A percentile compares a stretch with the other conserved stretches of the same genome.
phyloP scores from a whole-genome alignment of 768 basidiomycete species.

The Boletus subcaerulescens region DNA sequence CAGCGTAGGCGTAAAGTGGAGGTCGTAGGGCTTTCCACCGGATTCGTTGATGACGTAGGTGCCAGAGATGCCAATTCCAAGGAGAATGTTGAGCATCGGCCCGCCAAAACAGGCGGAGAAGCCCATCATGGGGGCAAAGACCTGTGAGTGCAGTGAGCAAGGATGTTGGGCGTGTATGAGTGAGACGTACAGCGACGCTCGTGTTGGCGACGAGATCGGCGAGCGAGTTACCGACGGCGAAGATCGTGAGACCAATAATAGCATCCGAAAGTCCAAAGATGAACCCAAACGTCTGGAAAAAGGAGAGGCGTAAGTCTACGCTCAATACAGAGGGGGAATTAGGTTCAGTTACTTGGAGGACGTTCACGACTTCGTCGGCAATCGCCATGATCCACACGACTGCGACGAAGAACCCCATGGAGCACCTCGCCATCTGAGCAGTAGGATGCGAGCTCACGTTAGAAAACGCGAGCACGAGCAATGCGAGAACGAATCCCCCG shows the following conservation, averaged over 20 bases:
- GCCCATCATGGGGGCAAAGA: constrained; percentile 90
- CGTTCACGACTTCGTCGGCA: constrained; percentile 91
- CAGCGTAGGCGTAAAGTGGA: constrained; percentile 80
- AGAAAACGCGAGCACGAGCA: constrained; percentile 58
- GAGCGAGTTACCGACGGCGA: constrained; percentile 93
- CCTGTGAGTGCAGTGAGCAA: constrained; percentile 35
- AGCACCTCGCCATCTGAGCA: constrained; percentile 70
- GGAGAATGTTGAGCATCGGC: constrained; percentile 87
- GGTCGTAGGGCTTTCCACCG: constrained; percentile 51
- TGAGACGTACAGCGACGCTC: constrained; percentile 73
- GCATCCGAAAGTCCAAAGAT: constrained; percentile 96
- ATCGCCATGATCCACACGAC: constrained; percentile 99
- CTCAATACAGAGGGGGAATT: neutral
- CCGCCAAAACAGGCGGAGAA: constrained; percentile 95
- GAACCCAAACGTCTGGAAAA: constrained; percentile 76
- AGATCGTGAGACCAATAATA: constrained; percentile 94
- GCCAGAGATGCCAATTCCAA: constrained; percentile 91
- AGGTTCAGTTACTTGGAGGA: constrained; percentile 64
- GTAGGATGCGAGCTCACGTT: constrained; percentile 55
- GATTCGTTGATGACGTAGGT: constrained; percentile 75
- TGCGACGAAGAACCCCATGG: constrained; percentile 86
- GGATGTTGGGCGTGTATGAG: neutral
- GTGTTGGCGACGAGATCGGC: constrained; percentile 97
- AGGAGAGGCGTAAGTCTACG: neutral
- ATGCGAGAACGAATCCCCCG: constrained; percentile 51